Base-by-base conservation (phyloP, 257 asterid genomes). In the Lavandula angustifolia region DNA sequence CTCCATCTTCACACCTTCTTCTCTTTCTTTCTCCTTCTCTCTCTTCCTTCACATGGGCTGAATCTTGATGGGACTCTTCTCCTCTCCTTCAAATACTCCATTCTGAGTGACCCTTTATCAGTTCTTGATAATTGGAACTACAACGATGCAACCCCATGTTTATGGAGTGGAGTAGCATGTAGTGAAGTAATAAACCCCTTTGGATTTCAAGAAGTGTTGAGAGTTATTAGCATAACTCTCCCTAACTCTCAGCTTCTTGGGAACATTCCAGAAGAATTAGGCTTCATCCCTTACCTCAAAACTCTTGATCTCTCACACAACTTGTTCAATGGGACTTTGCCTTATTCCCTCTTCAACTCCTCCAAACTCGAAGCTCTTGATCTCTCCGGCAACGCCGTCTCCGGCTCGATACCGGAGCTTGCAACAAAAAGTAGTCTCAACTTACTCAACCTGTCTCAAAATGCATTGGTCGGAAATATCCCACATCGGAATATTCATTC, bases 71-170 rank as follows among this genome's bases (percentile, higher is more conserved):
- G 97, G 22, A 75, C 83, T 22, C 85, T 87, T 6, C 81, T 92
- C 65, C 94, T 92, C 70, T 81, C 99, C 3, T 80, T 92, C 85
- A 92, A 87, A 58, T 89, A 92, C 89, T 84, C 96, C 41, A 3
- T 84, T 50, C 70, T 85, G 3, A 77, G 74, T 61, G 99, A 92
- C 80, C 96, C 97, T 64, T 75, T 85, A 40, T 89, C 86, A 7
- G 90, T 82, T 75, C 94, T 89, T 60, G 96, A 79, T 3, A 82
- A 79, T 57, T 92, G 99, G 99, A 70, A 87, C 53, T 92, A 92
- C 67, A 81, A 67, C 44, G 97, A 87, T 53, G 82, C 48, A 35
- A 82, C 74, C 9, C 96, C 99, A 1, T 92, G 99, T 75, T 13
- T 67, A 7, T 92, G 99, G 99, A 73, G 58, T 8, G 97, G 99